A percentile compares a stretch with the other conserved stretches of the same genome.
phyloP scores from a whole-genome alignment of 108 stramenopile species.

The Skeletonema grethae region DNA sequence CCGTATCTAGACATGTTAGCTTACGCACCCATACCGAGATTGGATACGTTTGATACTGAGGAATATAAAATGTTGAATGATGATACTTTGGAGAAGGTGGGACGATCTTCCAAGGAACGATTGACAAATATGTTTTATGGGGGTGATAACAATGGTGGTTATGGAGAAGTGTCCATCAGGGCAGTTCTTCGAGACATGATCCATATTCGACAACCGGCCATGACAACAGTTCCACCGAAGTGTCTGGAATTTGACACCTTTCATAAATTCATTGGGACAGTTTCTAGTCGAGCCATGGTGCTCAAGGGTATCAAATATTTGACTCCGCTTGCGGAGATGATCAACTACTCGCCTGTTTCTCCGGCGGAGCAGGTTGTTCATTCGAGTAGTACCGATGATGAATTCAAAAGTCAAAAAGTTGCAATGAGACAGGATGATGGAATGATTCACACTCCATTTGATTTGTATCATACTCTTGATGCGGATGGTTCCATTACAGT shows the following conservation, averaged over 20 bases:
- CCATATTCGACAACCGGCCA: background rate
- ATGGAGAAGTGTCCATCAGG: conserved; percentile 8
- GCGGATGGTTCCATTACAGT: conserved; percentile 49
- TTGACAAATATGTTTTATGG: conserved; percentile 23
- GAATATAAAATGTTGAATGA: conserved; percentile 35
- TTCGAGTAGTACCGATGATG: background rate
- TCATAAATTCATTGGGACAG: conserved; percentile 60
- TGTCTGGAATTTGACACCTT: conserved; percentile 50
- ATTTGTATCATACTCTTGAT: conserved; percentile 40
- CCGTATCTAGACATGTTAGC: conserved; percentile 46
- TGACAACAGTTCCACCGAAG: conserved; percentile 1
- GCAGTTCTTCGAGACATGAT: conserved; percentile 33
- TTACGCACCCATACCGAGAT: conserved; percentile 29
- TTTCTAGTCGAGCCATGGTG: conserved; percentile 71
- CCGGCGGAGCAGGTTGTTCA: background rate
- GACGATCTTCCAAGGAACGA: conserved; percentile 19
- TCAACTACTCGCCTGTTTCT: conserved; percentile 66
- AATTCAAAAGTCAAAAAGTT: background rate
- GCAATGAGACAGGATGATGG: background rate
- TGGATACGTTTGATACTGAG: conserved; percentile 48
- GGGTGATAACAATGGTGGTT: too few species aligned
- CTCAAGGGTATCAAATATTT: conserved; percentile 67
- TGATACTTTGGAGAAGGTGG: conserved; percentile 13
- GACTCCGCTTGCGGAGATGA: conserved; percentile 83
- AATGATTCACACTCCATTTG: conserved; percentile 27